Evolutionary conservation across 2,329 filamentous ascomycete species (phyloP).

Genomic region (Pestalotiopsis sp.): DNA sequence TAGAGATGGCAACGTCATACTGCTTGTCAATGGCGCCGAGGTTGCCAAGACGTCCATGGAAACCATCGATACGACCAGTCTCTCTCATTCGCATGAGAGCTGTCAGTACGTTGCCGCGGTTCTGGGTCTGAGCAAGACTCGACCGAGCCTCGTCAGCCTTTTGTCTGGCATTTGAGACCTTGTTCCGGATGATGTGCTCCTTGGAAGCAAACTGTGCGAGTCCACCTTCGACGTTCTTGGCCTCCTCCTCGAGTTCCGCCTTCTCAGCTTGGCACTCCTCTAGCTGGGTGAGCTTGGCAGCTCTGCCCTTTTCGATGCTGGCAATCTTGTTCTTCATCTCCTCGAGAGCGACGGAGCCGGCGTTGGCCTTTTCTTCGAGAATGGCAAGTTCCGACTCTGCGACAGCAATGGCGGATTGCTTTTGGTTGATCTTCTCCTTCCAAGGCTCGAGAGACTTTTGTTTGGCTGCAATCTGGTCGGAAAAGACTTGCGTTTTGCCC

Average conservation of each 20-base stretch:
- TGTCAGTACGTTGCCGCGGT: conserved; percentile 87
- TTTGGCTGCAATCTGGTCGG: conserved; percentile 87
- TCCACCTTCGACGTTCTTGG: conserved; percentile 70
- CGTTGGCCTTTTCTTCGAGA: conserved; percentile 84
- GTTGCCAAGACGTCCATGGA: conserved; percentile 93
- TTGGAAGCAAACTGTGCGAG: conserved; percentile 72
- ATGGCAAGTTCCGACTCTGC: conserved; percentile 95
- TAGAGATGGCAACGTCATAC: conserved; percentile 98
- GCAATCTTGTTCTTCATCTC: conserved; percentile 82
- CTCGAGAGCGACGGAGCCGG: conserved; percentile 80
- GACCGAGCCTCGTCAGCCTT: conserved; percentile 96
- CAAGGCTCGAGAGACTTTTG: conserved; percentile 95
- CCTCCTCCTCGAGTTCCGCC: conserved; percentile 72
- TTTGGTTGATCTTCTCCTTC: conserved; percentile 96
- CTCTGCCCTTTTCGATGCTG: conserved; percentile 70
- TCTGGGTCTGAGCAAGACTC: conserved; percentile 86
- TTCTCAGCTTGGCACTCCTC: conserved; percentile 76
- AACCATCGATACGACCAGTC: conserved; percentile 94
- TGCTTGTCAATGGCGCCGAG: conserved; percentile 90
- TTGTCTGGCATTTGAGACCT: conserved; percentile 86
- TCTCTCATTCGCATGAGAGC: conserved; percentile 94
- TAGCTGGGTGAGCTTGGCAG: conserved; percentile 73
- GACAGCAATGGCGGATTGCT: conserved; percentile 90
- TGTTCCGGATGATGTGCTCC: conserved; percentile 80
- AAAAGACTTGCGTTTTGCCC: conserved; percentile 93